Percentiles rank a stretch among this genome's conserved stretches.
Evolutionary conservation across 305 asterid genomes (phyloP).

Genomic region (Fraxinus dipetala): DNA sequence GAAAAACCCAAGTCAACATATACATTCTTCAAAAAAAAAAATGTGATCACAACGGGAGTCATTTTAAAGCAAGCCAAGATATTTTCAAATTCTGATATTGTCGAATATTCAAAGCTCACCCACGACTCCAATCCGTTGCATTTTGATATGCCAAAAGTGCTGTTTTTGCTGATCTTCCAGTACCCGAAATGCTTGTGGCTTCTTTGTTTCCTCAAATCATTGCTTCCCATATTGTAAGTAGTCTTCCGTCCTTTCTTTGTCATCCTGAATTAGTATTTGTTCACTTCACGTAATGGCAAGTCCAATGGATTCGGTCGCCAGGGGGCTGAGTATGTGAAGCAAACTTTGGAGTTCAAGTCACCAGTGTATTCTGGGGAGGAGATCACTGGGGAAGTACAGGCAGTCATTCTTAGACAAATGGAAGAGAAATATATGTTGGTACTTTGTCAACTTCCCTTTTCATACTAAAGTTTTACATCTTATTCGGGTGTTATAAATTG

Average conservation of each 20-base stretch:
- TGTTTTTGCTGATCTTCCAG: slow-evolving; percentile 41
- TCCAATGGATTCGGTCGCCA: slow-evolving; percentile 17
- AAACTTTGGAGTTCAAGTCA: slow-evolving; percentile 48
- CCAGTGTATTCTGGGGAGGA: slow-evolving; percentile 59
- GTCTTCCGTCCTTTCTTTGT: not conserved
- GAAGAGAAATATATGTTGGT: slow-evolving; percentile 33
- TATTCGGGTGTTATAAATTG: not conserved
- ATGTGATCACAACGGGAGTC: slow-evolving; percentile 36
- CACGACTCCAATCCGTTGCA: slow-evolving; percentile 61
- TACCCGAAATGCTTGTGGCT: slow-evolving; percentile 68
- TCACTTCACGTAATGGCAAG: not conserved
- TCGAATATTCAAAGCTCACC: slow-evolving; percentile 55
- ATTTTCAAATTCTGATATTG: slow-evolving; percentile 42
- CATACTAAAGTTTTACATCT: not conserved
- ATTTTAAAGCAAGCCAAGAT: slow-evolving; percentile 45
- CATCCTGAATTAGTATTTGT: slow-evolving; percentile 9
- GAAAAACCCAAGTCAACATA: not conserved
- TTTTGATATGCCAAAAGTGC: slow-evolving; percentile 51
- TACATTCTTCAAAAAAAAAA: not conserved
- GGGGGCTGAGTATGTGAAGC: slow-evolving; percentile 61
- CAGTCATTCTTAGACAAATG: slow-evolving; percentile 36
- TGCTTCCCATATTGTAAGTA: slow-evolving; percentile 41
- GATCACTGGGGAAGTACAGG: slow-evolving; percentile 46
- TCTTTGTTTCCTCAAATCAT: slow-evolving; percentile 63
- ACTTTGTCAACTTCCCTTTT: slow-evolving; percentile 6